Evolutionary conservation across 331 rosid species (phyloP), one percentile per base, ranked within the genome.

Genomic region (Dryas integrifolia): DNA sequence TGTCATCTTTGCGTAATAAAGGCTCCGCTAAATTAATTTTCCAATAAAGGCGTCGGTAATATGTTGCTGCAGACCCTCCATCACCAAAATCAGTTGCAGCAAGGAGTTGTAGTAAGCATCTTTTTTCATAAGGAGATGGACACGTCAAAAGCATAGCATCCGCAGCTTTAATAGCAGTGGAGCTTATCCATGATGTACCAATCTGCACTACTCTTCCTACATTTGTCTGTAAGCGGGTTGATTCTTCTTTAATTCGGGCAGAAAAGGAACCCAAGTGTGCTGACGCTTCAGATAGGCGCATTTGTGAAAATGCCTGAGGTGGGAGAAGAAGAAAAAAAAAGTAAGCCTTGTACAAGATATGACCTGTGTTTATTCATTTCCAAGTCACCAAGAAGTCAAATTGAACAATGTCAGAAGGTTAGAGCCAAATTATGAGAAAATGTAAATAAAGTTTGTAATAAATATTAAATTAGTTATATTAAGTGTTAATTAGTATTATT

Each of bases 241-340:
- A 81, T 77, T 94, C 98, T 65, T 94, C 98, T 87, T 91, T 94
- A 73, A 94, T 88, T 74, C 98, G 90, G 58, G 85, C 89, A 75
- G 97, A 89, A 85, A 94, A 94, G 63, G 98, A 94, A 65, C 96
- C 98, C 86, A 94, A 88, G 80, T 94, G 98, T 6, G 97, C 98
- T 53, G 92, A 86, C 72, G 96, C 95, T 85, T 94, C 98, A 75
- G 96, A 80, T 39, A 94, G 87, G 58, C 97, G 97, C 98, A 94
- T 89, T 86, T 94, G 98, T 18, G 97, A 91, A 79, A 91, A 87
- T 53, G 97, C 97, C 98, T 91, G 84, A 67, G 61, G 67, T 12
- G 30, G 41, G 24, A 13, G 35, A 56, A 55, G 16, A 60, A 53
- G 65, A 74, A 68, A 67, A 63, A 65, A 41, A 21, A 30, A 55